Conservation (phyloP, 2,329 filamentous ascomycete species). For the Colletotrichum sp. region DNA sequence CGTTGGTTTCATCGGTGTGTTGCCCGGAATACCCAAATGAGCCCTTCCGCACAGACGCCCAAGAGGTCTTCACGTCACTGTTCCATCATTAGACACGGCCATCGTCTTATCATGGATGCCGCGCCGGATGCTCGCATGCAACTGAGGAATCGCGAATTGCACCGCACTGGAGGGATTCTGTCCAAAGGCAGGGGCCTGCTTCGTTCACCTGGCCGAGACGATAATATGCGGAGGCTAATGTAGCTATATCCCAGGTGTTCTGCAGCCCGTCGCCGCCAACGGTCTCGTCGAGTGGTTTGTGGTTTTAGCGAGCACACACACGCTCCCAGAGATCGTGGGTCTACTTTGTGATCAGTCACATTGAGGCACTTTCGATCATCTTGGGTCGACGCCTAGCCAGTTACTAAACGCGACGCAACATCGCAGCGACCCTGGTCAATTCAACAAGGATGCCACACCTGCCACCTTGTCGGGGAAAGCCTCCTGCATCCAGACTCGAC, state of each 20-base stretch:
- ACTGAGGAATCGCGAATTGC: background rate
- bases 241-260: background rate
- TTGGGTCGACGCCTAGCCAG: background rate
- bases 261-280: background rate
- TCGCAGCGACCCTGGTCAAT: background rate
- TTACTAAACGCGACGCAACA: background rate
- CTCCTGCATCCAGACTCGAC: background rate
- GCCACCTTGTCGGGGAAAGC: background rate
- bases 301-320: background rate
- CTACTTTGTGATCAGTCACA: constrained; percentile 7
- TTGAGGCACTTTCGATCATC: constrained; percentile 7
- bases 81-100: background rate
- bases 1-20: background rate
- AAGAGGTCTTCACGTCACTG: background rate
- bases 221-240: background rate
- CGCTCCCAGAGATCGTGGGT: background rate
- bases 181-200: background rate
- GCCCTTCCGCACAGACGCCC: background rate
- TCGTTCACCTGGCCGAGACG: background rate
- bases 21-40: background rate
- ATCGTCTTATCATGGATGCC: background rate
- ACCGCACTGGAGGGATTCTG: background rate
- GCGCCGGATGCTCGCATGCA: background rate
- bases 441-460: background rate
- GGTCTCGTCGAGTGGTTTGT: background rate